Evolutionary conservation across 139 green algal genomes (phyloP).

Genomic region (Tetradesmus obliquus): DNA sequence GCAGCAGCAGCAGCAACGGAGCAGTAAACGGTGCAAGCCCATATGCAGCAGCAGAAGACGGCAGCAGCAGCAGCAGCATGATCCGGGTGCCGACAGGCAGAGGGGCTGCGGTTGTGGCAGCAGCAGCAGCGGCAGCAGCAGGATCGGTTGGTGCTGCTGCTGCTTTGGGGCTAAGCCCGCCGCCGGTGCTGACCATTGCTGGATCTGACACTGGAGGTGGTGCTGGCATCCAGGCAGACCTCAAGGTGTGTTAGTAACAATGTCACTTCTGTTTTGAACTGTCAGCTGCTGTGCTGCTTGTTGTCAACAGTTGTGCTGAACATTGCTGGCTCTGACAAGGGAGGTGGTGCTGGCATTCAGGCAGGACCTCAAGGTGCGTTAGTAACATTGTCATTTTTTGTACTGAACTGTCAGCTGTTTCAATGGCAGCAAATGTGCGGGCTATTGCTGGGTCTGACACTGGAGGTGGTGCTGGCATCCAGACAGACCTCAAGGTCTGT

Average conservation of each 20-base stretch:
- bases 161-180: slow-evolving; percentile 22
- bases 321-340: no score
- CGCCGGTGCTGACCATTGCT: slow-evolving; percentile 84
- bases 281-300: background rate
- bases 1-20: background rate
- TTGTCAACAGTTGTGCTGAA: no score
- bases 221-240: slow-evolving; percentile 92
- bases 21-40: background rate
- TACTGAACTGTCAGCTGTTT: no score
- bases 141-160: background rate
- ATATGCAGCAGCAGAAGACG: slow-evolving; percentile 19
- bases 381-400: no score
- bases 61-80: slow-evolving; percentile 6
- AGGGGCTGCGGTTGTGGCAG: slow-evolving; percentile 14
- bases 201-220: slow-evolving; percentile 95
- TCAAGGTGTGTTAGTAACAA: slow-evolving; percentile 60
- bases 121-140: slow-evolving; percentile 5
- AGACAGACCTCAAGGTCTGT: slow-evolving; percentile 82
- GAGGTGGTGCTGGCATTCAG: no score
- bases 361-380: no score
- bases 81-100: background rate
- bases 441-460: slow-evolving; percentile 93
- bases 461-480: slow-evolving; percentile 95
- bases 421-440: slow-evolving; percentile 57
- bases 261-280: background rate